These are phyloP conservation scores for Chloranthus sessilifolius DNA, from an alignment of 164 flowering plant genomes.

Conservation along the genomic window DNA sequence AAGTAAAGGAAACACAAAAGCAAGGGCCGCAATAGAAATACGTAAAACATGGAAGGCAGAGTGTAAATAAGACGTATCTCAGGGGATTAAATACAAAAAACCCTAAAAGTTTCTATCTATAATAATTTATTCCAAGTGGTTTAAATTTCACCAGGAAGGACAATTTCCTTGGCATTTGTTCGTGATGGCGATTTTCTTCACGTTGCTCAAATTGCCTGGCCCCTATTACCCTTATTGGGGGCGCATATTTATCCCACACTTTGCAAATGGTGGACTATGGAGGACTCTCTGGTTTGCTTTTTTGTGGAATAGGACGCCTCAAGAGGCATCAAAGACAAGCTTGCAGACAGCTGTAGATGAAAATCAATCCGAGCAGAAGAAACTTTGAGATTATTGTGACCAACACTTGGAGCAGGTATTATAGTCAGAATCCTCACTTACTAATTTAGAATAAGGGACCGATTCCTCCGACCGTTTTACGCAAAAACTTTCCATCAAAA, in stretches of 20 bases:
- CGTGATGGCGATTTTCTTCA: slow-evolving; percentile 50
- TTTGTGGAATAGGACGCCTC: slow-evolving; percentile 48
- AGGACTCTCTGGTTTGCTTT: slow-evolving; percentile 55
- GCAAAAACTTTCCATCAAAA: no score
- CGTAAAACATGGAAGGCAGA: no score
- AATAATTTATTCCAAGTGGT: slow-evolving; percentile 5
- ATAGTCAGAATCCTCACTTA: background rate
- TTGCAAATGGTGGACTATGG: slow-evolving; percentile 77
- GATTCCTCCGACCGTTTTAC: no score
- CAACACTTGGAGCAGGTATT: slow-evolving; percentile 8
- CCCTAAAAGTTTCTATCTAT: no score
- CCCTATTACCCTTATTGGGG: slow-evolving; percentile 92
- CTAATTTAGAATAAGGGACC: background rate
- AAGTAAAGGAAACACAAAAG: no score
- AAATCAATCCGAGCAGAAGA: slow-evolving; percentile 8
- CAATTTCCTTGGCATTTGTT: slow-evolving; percentile 79
- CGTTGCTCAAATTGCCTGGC: slow-evolving; percentile 75
- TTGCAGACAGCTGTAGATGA: slow-evolving; percentile 9
- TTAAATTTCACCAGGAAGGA: slow-evolving; percentile 42
- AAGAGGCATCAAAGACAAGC: slow-evolving; percentile 14
- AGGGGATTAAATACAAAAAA: no score
- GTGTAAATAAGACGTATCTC: no score
- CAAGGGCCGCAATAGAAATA: no score
- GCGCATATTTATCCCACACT: slow-evolving; percentile 76
- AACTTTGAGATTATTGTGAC: slow-evolving; percentile 5